Evolutionary conservation across 1,284 basidiomycete species (phyloP).

Genomic region (Cyathus olla): DNA sequence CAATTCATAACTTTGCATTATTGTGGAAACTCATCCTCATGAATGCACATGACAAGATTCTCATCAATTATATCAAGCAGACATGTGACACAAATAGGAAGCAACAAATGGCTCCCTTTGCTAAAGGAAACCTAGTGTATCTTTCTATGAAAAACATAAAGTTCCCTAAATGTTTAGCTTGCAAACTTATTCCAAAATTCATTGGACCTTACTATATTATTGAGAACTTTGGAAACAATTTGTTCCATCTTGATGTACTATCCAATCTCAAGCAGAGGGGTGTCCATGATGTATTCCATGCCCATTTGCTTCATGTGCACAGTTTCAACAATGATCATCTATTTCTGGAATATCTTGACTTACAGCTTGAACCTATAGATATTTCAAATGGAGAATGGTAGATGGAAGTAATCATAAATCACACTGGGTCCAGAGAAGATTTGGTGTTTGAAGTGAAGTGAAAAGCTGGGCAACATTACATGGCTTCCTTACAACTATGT

Average conservation of each 20-base stretch:
- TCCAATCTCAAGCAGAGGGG: constrained; percentile 17
- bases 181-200: constrained; percentile 12
- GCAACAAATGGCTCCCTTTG: constrained; percentile 17
- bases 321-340: constrained; percentile 28
- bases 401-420: neutral
- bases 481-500: neutral
- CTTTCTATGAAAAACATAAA: constrained; percentile 37
- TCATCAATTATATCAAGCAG: constrained; percentile 36
- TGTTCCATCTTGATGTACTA: constrained; percentile 17
- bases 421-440: neutral
- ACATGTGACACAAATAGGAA: constrained; percentile 34
- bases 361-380: constrained; percentile 7
- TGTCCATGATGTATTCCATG: constrained; percentile 29
- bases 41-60: constrained; percentile 39
- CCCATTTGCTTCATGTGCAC: constrained; percentile 24
- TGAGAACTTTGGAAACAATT: constrained; percentile 13
- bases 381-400: neutral
- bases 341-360: constrained; percentile 24
- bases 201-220: neutral
- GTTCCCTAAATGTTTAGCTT: constrained; percentile 4
- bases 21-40: constrained; percentile 28
- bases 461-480: neutral
- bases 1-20: constrained; percentile 29
- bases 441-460: neutral
- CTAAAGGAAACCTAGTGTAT: constrained; percentile 35